Conservation (phyloP, 441 rosid species). For the Hura crepitans region DNA sequence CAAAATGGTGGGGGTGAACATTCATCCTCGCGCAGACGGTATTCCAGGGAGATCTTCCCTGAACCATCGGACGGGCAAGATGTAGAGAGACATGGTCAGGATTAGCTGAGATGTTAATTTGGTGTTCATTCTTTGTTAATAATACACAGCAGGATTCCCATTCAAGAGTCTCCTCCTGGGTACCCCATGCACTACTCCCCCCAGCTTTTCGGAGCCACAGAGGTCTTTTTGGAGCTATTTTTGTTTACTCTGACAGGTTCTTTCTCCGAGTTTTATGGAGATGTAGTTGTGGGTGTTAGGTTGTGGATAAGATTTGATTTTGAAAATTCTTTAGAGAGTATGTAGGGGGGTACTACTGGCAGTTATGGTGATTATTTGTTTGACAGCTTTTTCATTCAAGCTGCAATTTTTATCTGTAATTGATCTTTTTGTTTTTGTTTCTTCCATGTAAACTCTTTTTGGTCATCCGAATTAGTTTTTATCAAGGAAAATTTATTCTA, state of each 20-base stretch:
- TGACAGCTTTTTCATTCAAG: constrained; percentile 36
- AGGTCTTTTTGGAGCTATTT: constrained; percentile 7
- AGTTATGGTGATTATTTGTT: constrained; percentile 26
- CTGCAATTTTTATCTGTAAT: constrained; percentile 30
- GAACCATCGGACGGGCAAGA: constrained; percentile 52
- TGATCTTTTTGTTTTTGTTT: constrained; percentile 24
- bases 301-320: constrained; percentile 15
- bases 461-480: constrained; percentile 22
- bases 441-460: constrained; percentile 34
- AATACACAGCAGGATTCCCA: constrained; percentile 51
- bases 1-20: constrained; percentile 49
- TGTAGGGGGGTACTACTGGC: constrained; percentile 14
- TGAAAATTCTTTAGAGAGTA: constrained; percentile 12
- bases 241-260: constrained; percentile 1
- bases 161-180: constrained; percentile 34
- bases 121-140: constrained; percentile 61
- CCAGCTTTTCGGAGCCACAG: background rate
- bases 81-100: constrained; percentile 45
- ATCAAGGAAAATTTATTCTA: constrained; percentile 5
- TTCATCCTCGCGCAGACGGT: constrained; percentile 64
- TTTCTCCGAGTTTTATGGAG: constrained; percentile 5
- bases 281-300: constrained; percentile 5
- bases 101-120: constrained; percentile 28
- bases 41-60: constrained; percentile 75
- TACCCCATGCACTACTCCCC: constrained; percentile 27